Evolutionary conservation across 2,329 filamentous ascomycete genomes (phyloP), one percentile per base, ranked within the genome.

Genomic region (Penicillium sp.): DNA sequence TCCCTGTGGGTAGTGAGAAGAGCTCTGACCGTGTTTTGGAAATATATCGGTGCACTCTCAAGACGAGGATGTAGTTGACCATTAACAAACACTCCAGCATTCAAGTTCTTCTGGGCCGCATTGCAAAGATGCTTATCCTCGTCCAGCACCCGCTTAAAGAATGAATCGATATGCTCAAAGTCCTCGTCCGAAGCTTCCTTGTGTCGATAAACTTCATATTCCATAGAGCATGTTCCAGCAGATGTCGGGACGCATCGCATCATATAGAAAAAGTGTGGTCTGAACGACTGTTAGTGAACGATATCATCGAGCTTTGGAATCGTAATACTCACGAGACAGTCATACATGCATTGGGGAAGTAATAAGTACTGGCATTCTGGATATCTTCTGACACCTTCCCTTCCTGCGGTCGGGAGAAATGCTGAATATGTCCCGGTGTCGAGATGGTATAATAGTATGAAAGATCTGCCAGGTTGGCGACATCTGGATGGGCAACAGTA

Each of bases 191-290:
- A 78, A 3, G 84, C 79, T 65, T 83, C 72, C 67, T 83, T 84
- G 77, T 88, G 83, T 56, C 85, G 80, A 76, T 81, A 88, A 49
- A 88, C 84, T 68, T 88, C 84, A 71, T 88, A 88, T 62, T 79
- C 78, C 81, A 88, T 88, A 29, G 75, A 75, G 7, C 80, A 81
- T 33, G 75, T 80, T 37, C 74, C 77, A 0, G 84, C 77, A 0
- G 78, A 77, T 50, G 75, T 78, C 13, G 86, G 85, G 9, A 88
- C 78, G 68, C 86, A 86, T 58, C 85, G 78, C 71, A 87, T 85
- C 62, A 87, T 83, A 74, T 86, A 85, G 76, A 88, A 84, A 73
- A 88, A 87, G 44, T 70, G 75, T 39, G 82, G 79, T 5, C 81
- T 83, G 52, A 29, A 39, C 9, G 7, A 13, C 19, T 25, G 16